Evolutionary conservation across 768 basidiomycete genomes (phyloP).

Genomic region (Xerocomellus chrysenteron): DNA sequence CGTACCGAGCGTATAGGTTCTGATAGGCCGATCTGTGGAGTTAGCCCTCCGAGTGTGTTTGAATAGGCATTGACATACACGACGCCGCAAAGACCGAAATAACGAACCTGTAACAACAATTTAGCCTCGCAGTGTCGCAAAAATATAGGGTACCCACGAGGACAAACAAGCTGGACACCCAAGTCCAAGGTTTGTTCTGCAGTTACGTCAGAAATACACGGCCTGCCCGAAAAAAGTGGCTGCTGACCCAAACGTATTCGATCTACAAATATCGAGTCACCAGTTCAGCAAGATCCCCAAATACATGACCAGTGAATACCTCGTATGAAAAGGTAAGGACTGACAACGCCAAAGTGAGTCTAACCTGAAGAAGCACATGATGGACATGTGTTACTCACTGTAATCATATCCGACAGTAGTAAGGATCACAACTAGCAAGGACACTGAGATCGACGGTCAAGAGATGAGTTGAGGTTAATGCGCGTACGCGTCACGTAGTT

Average conservation of each 20-base stretch:
- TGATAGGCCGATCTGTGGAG: background rate
- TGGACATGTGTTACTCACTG: background rate
- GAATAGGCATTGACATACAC: background rate
- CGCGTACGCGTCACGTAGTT: constrained; percentile 1
- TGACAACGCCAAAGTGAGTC: background rate
- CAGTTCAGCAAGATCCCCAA: background rate
- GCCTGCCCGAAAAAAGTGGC: background rate
- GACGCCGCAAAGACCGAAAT: constrained; percentile 3
- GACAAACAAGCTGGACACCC: constrained; percentile 2
- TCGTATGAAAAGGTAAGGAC: constrained; percentile 10
- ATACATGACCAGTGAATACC: background rate
- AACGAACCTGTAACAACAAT: constrained; percentile 7
- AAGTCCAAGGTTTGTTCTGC: constrained; percentile 4
- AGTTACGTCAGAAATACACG: background rate
- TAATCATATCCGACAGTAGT: constrained; percentile 9
- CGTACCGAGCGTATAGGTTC: constrained; percentile 2
- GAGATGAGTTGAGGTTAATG: background rate
- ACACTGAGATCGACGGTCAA: background rate
- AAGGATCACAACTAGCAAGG: background rate
- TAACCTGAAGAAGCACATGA: background rate
- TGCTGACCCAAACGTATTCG: constrained; percentile 8
- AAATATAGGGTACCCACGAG: background rate
- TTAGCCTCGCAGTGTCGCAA: background rate
- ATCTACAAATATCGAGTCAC: background rate
- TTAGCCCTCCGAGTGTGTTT: background rate